phyloP scores from a whole-genome alignment of 495 filamentous ascomycete species.

The Diplogelasinospora grovesii region DNA sequence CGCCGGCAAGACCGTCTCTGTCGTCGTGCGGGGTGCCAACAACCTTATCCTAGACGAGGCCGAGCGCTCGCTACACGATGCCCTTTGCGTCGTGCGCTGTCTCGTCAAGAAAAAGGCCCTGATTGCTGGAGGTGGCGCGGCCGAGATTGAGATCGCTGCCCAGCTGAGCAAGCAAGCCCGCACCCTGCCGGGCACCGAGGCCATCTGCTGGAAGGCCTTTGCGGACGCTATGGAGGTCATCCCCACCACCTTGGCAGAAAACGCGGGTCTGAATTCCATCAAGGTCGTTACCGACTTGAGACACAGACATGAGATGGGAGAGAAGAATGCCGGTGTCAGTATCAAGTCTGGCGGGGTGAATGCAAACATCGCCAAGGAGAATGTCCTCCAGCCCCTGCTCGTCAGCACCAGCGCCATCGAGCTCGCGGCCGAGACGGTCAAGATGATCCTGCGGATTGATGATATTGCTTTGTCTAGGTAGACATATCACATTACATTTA shows the following conservation, averaged over 20 bases:
- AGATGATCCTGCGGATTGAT: constrained; percentile 97
- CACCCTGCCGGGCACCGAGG: constrained; percentile 78
- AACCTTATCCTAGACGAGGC: constrained; percentile 91
- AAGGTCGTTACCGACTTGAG: constrained; percentile 97
- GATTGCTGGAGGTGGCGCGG: constrained; percentile 91
- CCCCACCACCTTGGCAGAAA: constrained; percentile 93
- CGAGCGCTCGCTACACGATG: constrained; percentile 91
- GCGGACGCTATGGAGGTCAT: constrained; percentile 97
- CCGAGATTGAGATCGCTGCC: constrained; percentile 90
- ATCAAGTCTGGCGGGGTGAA: constrained; percentile 96
- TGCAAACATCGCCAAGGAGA: constrained; percentile 91
- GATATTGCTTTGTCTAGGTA: constrained; percentile 64
- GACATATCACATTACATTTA: too few species aligned
- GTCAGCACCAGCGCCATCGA: constrained; percentile 97
- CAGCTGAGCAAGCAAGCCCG: constrained; percentile 73
- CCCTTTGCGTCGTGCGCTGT: constrained; percentile 94
- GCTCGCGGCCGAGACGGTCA: constrained; percentile 93
- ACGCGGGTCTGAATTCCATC: constrained; percentile 94
- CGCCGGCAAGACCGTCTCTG: constrained; percentile 79
- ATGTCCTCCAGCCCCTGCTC: constrained; percentile 90
- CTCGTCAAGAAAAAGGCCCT: constrained; percentile 98
- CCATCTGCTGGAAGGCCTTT: constrained; percentile 98
- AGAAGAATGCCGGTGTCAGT: constrained; percentile 93
- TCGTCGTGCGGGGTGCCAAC: constrained; percentile 93
- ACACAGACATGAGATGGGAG: constrained; percentile 86